A percentile compares a stretch with the other conserved stretches of the same genome.
Evolutionary conservation across 2,329 filamentous ascomycete species (phyloP).

Genomic region (Stagonosporopsis chrysanthemi): DNA sequence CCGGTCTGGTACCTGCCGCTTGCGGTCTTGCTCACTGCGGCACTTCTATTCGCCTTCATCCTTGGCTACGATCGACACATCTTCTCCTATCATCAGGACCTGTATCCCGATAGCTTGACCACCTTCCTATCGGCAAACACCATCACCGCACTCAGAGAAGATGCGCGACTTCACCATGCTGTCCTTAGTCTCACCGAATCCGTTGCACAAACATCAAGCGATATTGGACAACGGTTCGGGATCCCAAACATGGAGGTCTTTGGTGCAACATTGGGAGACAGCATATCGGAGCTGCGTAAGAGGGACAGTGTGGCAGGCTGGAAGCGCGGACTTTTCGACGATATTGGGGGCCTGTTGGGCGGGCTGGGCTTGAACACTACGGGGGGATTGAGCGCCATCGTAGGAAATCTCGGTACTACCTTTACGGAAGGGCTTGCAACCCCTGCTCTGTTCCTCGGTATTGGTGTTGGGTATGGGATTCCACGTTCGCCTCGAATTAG

Average conservation of each 20-base stretch:
- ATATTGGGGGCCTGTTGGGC: slow-evolving; percentile 19
- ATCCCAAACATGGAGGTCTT: slow-evolving; percentile 25
- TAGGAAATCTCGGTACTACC: slow-evolving; percentile 22
- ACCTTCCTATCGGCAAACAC: slow-evolving; percentile 31
- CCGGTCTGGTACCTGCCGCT: slow-evolving; percentile 37
- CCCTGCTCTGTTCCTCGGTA: slow-evolving; percentile 41
- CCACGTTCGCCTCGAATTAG: not conserved
- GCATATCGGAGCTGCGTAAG: slow-evolving; percentile 22
- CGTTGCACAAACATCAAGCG: slow-evolving; percentile 31
- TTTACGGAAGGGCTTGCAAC: slow-evolving; percentile 28
- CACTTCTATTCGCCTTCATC: slow-evolving; percentile 28
- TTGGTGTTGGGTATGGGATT: slow-evolving; percentile 36
- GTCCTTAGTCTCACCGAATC: slow-evolving; percentile 32
- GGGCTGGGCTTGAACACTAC: slow-evolving; percentile 21
- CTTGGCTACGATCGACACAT: slow-evolving; percentile 27
- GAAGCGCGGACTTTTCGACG: slow-evolving; percentile 23
- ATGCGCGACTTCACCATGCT: slow-evolving; percentile 31
- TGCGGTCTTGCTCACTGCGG: slow-evolving; percentile 17
- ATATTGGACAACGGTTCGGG: slow-evolving; percentile 26
- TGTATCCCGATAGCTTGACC: slow-evolving; percentile 14
- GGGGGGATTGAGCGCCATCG: slow-evolving; percentile 21
- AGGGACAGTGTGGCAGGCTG: slow-evolving; percentile 3
- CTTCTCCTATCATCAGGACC: slow-evolving; percentile 1
- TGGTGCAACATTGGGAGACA: slow-evolving; percentile 26
- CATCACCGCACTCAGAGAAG: slow-evolving; percentile 35